Base-by-base conservation (phyloP, 495 filamentous ascomycete species). In the Xanthoparmelia taractica region DNA sequence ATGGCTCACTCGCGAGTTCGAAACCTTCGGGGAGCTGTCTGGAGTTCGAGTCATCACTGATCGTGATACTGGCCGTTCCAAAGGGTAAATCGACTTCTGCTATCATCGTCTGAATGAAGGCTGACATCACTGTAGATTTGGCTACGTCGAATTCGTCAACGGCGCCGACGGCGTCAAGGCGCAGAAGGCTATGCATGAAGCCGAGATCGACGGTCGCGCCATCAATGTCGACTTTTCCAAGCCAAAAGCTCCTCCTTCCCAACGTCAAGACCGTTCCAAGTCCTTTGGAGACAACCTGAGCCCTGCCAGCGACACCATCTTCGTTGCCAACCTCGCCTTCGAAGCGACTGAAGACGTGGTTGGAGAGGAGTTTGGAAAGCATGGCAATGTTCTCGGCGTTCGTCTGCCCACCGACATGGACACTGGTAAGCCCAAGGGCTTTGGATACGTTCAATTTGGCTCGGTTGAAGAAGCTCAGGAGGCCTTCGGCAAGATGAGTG, bases 251-350 rank as follows among this genome's bases (percentile, higher is more conserved):
- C 84, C 86, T 66, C 79, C 82, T 58, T 80, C 85, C 65, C 79
- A 83, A 67, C 61, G 65, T 50, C 59, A 67, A 61, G 69, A 69
- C 40, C 89, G 93, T 65, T 89, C 91, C 64, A 74, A 82, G 61
- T 79, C 81, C 67, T 96, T 84, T 68, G 94, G 93, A 66, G 94
- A 97, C 73, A 73, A 75, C 57, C 76, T 86, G 68, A 83, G 79
- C 71, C 85, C 91, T 55, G 82, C 84, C 73, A 88, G 83, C 73
- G 88, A 92, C 69, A 98, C 94, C 61, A 82, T 98, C 50, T 98
- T 95, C 74, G 84, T 96, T 63, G 94, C 93, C 68, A 98, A 98
- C 79, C 78, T 98, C 55, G 82, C 87, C 45, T 98, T 96, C 77
- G 85, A 89, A 60, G 87, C 84, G 69, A 84, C 86, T 63, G 87